These are phyloP conservation scores for Acmispon strigosus DNA, from an alignment of 306 rosid genomes.

Conservation along the genomic window DNA sequence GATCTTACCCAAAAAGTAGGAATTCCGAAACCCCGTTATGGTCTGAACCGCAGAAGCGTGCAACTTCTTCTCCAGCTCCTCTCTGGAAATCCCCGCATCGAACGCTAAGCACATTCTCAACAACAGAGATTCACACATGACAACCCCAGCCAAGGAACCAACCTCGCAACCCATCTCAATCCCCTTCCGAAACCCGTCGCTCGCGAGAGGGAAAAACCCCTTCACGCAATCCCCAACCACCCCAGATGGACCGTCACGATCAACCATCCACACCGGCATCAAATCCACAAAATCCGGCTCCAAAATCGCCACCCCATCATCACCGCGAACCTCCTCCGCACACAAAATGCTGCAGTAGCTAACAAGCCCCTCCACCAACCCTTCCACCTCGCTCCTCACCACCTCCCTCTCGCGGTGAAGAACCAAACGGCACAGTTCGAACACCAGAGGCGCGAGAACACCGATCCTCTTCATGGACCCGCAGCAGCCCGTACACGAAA, in stretches of 20 bases:
- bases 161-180: constrained; percentile 36
- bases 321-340: neutral
- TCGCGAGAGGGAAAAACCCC: constrained; percentile 50
- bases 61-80: constrained; percentile 47
- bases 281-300: constrained; percentile 38
- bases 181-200: constrained; percentile 29
- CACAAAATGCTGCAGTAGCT: constrained; percentile 58
- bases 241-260: constrained; percentile 1
- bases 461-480: constrained; percentile 39
- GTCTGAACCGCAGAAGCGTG: constrained; percentile 40
- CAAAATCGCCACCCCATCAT: constrained; percentile 16
- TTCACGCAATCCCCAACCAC: constrained; percentile 24
- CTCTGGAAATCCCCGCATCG: constrained; percentile 23
- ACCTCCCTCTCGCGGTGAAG: neutral
- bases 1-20: constrained; percentile 55
- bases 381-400: constrained; percentile 31
- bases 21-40: constrained; percentile 44
- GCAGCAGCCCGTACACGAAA: constrained; percentile 37
- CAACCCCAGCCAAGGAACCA: constrained; percentile 54
- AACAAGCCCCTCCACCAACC: constrained; percentile 41
- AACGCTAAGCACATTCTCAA: constrained; percentile 50
- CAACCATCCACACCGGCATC: constrained; percentile 55
- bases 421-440: constrained; percentile 25
- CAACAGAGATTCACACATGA: constrained; percentile 59
- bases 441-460: constrained; percentile 52